phyloP scores from a whole-genome alignment of 2,329 filamentous ascomycete species.

The Onygena corvina region DNA sequence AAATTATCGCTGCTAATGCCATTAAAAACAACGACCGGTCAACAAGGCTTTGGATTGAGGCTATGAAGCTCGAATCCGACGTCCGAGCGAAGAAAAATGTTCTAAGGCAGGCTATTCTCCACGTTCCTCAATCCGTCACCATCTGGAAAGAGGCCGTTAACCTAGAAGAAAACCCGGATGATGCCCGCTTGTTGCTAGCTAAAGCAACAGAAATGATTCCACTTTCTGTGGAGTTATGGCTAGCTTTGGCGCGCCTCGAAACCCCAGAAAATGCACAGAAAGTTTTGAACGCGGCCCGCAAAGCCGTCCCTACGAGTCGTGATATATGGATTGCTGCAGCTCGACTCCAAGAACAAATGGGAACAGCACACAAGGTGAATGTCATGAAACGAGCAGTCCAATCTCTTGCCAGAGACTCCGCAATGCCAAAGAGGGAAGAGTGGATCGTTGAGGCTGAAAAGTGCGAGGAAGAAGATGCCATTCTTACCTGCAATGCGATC shows the following conservation, averaged over 20 bases:
- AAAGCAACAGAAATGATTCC: constrained; percentile 95
- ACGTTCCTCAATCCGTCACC: constrained; percentile 85
- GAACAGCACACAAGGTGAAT: constrained; percentile 65
- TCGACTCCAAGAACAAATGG: constrained; percentile 78
- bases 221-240: constrained; percentile 85
- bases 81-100: constrained; percentile 81
- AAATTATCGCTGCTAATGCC: constrained; percentile 85
- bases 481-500: constrained; percentile 77
- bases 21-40: constrained; percentile 85
- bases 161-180: constrained; percentile 75
- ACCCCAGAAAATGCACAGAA: constrained; percentile 84
- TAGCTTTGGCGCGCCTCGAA: constrained; percentile 81
- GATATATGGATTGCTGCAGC: constrained; percentile 96
- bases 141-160: constrained; percentile 99
- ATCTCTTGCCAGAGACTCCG: constrained; percentile 74
- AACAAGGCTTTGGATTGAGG: constrained; percentile 84
- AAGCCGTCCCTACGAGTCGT: constrained; percentile 81
- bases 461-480: constrained; percentile 82
- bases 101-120: constrained; percentile 76
- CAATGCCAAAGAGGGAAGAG: constrained; percentile 94
- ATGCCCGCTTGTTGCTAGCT: constrained; percentile 76
- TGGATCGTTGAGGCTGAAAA: constrained; percentile 93
- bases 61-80: constrained; percentile 82
- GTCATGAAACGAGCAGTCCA: constrained; percentile 93
- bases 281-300: constrained; percentile 87